These are phyloP conservation scores for Agroathelia rolfsii DNA, from an alignment of 1,284 basidiomycete species.

Conservation along the genomic window DNA sequence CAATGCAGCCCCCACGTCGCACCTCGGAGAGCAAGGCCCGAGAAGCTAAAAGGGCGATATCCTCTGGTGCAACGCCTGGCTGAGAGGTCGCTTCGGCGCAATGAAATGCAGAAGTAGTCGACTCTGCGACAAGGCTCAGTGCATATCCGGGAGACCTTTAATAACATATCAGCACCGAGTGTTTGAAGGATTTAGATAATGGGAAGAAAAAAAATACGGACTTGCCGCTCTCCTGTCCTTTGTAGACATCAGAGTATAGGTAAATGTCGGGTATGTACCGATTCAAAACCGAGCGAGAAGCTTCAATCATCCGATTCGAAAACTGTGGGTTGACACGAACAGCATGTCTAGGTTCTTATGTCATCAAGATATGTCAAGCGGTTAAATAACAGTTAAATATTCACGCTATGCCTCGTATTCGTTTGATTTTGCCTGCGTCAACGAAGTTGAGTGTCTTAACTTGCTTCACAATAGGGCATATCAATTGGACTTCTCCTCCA, in stretches of 20 bases:
- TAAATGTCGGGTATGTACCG: slow-evolving; percentile 98
- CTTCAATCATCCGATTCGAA: slow-evolving; percentile 95
- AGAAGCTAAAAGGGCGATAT: slow-evolving; percentile 78
- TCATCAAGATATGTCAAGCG: slow-evolving; percentile 7
- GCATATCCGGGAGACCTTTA: slow-evolving; percentile 91
- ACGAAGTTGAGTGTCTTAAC: slow-evolving; percentile 89
- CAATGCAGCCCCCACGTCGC: slow-evolving; percentile 80
- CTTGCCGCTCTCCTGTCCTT: slow-evolving; percentile 96
- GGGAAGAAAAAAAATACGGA: slow-evolving; percentile 28
- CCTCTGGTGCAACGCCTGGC: slow-evolving; percentile 82
- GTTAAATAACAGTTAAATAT: slow-evolving; percentile 21
- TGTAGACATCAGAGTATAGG: slow-evolving; percentile 96
- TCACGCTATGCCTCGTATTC: slow-evolving; percentile 92
- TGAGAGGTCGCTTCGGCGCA: slow-evolving; percentile 79
- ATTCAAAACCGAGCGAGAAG: slow-evolving; percentile 85
- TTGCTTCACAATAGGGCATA: slow-evolving; percentile 87
- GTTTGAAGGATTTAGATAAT: not conserved
- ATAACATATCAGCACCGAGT: slow-evolving; percentile 5
- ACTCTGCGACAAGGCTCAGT: slow-evolving; percentile 82
- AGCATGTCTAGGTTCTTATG: slow-evolving; percentile 68
- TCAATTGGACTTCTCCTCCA: slow-evolving; percentile 88
- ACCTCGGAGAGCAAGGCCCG: slow-evolving; percentile 75
- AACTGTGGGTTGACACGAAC: slow-evolving; percentile 96
- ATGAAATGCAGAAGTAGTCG: slow-evolving; percentile 85
- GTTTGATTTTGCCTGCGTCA: slow-evolving; percentile 83